Evolutionary conservation across 179 eudicot species (phyloP).

Genomic region (Gypsophila paniculata): DNA sequence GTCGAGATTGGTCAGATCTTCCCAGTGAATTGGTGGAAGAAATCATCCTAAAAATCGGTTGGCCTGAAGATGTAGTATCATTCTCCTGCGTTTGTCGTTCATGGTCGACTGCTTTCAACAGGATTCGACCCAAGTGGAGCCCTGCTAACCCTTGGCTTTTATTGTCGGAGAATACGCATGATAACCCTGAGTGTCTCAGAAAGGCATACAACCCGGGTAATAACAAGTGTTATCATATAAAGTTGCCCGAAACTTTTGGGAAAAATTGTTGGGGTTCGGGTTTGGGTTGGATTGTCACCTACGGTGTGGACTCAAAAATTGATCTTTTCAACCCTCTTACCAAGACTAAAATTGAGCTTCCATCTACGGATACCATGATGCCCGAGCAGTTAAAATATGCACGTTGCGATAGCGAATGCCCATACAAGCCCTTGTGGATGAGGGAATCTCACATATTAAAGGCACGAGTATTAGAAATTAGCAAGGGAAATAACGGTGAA

Average conservation of each 20-base stretch:
- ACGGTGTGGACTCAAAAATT: not conserved
- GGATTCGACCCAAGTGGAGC: no score
- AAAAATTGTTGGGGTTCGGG: not conserved
- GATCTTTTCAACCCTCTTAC: constrained; percentile 5
- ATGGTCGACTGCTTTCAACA: not conserved
- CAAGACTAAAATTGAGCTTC: not conserved
- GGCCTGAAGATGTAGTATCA: no score
- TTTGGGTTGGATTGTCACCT: constrained; percentile 13
- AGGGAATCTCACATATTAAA: not conserved
- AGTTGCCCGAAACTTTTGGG: not conserved
- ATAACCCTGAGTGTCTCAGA: no score
- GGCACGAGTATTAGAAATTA: constrained; percentile 2
- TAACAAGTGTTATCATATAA: no score
- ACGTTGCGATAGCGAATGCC: not conserved
- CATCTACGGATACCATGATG: not conserved
- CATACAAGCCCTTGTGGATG: not conserved
- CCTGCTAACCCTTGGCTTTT: no score
- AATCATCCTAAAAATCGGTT: no score
- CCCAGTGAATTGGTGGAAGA: no score
- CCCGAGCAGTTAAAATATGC: not conserved
- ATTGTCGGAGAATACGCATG: no score
- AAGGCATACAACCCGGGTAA: no score
- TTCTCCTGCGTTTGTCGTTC: not conserved
- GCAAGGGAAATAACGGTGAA: not conserved
- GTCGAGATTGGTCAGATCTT: no score